Evolutionary conservation across 495 filamentous ascomycete species (phyloP).

Genomic region (Trichoderma reesei): DNA sequence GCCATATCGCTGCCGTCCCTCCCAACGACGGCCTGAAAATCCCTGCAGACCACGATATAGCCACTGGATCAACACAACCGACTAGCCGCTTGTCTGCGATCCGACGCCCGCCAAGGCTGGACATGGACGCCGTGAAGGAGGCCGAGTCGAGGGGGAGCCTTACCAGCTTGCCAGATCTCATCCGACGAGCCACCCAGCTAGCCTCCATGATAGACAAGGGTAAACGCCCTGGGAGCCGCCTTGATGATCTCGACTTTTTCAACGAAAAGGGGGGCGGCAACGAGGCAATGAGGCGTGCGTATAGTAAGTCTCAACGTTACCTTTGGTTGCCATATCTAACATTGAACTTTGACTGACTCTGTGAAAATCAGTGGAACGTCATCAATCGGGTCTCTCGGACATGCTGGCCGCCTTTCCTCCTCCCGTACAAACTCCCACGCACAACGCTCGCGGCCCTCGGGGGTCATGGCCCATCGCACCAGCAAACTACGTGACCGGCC

Average conservation of each 20-base stretch:
- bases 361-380: conserved; percentile 12
- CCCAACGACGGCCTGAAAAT: conserved; percentile 8
- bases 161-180: conserved; percentile 86
- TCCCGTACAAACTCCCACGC: conserved; percentile 54
- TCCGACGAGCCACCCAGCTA: conserved; percentile 74
- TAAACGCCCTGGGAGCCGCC: conserved; percentile 61
- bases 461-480: conserved; percentile 32
- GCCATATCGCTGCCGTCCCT: background rate
- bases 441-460: conserved; percentile 22
- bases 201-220: conserved; percentile 85
- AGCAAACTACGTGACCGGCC: background rate
- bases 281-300: conserved; percentile 25
- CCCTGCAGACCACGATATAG: background rate
- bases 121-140: conserved; percentile 68
- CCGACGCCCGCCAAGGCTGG: conserved; percentile 60
- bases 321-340: background rate
- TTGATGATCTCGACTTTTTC: conserved; percentile 43
- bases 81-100: conserved; percentile 41
- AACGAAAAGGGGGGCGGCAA: conserved; percentile 19
- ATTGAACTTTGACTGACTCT: background rate
- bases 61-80: conserved; percentile 28
- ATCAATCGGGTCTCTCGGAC: conserved; percentile 62
- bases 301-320: conserved; percentile 23
- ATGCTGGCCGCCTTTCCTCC: conserved; percentile 90
- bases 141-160: conserved; percentile 77